Evolutionary conservation across 2,329 filamentous ascomycete species (phyloP).

Genomic region (Hirsutella thompsonii): DNA sequence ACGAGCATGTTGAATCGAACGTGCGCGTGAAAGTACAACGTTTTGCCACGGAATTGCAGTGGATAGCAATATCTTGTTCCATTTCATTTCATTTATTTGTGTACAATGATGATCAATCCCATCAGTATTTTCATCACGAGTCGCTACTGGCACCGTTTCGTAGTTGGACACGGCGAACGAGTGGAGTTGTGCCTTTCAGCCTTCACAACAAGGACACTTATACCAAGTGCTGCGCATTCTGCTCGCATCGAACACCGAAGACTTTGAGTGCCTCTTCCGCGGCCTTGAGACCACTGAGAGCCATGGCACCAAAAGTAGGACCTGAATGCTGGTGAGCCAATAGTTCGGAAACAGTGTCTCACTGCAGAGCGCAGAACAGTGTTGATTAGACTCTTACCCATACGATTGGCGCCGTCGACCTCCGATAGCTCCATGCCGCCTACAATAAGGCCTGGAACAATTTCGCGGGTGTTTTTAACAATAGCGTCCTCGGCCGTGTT

Average conservation of each 20-base stretch:
- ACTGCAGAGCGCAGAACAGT: no score
- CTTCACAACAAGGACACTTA: not conserved
- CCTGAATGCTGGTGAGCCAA: slow-evolving; percentile 15
- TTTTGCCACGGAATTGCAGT: no score
- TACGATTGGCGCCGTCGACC: slow-evolving; percentile 81
- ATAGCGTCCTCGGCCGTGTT: slow-evolving; percentile 84
- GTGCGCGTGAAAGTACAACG: no score
- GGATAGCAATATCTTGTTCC: no score
- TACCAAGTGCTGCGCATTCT: slow-evolving; percentile 43
- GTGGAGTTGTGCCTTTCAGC: not conserved
- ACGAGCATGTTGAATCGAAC: no score
- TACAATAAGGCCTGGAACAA: slow-evolving; percentile 80
- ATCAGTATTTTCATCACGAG: no score
- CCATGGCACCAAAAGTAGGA: slow-evolving; percentile 84
- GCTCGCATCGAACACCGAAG: slow-evolving; percentile 63
- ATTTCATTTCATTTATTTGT: no score
- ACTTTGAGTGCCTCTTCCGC: slow-evolving; percentile 74
- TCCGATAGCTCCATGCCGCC: slow-evolving; percentile 91
- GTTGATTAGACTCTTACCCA: no score
- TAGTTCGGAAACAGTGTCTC: no score
- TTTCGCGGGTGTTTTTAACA: slow-evolving; percentile 80
- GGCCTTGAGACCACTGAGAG: slow-evolving; percentile 74
- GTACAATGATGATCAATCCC: no score
- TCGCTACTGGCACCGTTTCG: not conserved
- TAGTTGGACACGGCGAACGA: not conserved